Conservation (phyloP, 768 basidiomycete species). For the Boletus reticulatus region DNA sequence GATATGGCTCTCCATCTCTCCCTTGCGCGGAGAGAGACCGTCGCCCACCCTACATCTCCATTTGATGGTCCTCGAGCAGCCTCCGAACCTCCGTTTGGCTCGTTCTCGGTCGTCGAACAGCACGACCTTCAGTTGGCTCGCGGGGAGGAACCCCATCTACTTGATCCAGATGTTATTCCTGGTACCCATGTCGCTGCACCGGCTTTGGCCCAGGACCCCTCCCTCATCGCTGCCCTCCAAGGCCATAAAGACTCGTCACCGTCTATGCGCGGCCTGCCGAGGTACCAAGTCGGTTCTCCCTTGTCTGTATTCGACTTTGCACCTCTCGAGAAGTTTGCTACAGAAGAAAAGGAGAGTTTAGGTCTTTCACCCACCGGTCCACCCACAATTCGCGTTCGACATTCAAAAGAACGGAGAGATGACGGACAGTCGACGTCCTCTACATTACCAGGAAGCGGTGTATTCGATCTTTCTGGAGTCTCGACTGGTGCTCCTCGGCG, state of each 20-base stretch:
- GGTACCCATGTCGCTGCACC: constrained; percentile 1
- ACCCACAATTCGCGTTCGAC: constrained; percentile 13
- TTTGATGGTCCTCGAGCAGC: constrained; percentile 32
- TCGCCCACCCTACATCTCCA: constrained; percentile 38
- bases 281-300: constrained; percentile 62
- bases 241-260: constrained; percentile 28
- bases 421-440: constrained; percentile 6
- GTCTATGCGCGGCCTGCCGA: constrained; percentile 52
- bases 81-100: constrained; percentile 35
- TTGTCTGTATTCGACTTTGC: constrained; percentile 69
- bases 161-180: constrained; percentile 12
- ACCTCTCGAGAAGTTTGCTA: constrained; percentile 75
- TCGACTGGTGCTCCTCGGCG: constrained; percentile 10
- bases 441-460: not conserved
- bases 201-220: constrained; percentile 43
- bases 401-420: constrained; percentile 10
- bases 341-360: constrained; percentile 61
- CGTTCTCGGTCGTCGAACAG: constrained; percentile 49
- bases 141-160: constrained; percentile 23
- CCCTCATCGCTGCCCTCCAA: constrained; percentile 36
- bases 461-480: constrained; percentile 12
- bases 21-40: constrained; percentile 64
- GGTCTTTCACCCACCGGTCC: constrained; percentile 48
- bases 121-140: constrained; percentile 44
- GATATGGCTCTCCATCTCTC: constrained; percentile 87